Evolutionary conservation across 176 grass and related monocot species (phyloP), one percentile per base, ranked within the genome.

Genomic region (Oryza rufipogon): DNA sequence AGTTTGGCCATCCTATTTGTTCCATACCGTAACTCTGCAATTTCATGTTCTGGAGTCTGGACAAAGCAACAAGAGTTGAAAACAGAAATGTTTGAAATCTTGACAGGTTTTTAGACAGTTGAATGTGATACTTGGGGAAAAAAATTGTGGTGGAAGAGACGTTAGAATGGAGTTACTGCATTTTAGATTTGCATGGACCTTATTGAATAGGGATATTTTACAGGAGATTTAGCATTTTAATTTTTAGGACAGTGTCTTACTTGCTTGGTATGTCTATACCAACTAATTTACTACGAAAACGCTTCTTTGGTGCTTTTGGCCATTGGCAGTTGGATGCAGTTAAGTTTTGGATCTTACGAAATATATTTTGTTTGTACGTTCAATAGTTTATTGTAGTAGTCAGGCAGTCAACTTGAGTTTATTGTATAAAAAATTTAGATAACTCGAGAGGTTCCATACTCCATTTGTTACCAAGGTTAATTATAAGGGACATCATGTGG

Each of bases 301-400:
- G 3, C 38, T 36, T 46, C 9, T 76, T 58, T 81, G 25, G 36
- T 63, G 65, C 42, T 71, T 47, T 20, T 70, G 6, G 14, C 42
- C 65, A 28, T 61, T 82, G 32, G n/a, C 72, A n/a, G 83, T 71
- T 86, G 66, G 52, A 11, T 76, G 73, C 39, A 66, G 38, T 79
- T 15, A 51, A 8, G 3, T 75, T 33, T 66, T 38, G 19, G 42
- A 60, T 73, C n/a, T 64, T 82, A 58, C 6, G 36, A 46, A 36
- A 30, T 63, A 13, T 82, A 73, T 64, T 64, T 1, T 68, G 71
- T 81, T 56, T 73, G 19, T 86, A 20, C 69, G 66, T 39, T 56
- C 2, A 71, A 42, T 0, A 41, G 0, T 58, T 56, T 5, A 58
- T 41, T 71, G 67, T 60, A 54, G 33, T 81, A 82, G 34, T 30